Evolutionary conservation across 208 protist species (phyloP).

Genomic region (Lotmaria passim): DNA sequence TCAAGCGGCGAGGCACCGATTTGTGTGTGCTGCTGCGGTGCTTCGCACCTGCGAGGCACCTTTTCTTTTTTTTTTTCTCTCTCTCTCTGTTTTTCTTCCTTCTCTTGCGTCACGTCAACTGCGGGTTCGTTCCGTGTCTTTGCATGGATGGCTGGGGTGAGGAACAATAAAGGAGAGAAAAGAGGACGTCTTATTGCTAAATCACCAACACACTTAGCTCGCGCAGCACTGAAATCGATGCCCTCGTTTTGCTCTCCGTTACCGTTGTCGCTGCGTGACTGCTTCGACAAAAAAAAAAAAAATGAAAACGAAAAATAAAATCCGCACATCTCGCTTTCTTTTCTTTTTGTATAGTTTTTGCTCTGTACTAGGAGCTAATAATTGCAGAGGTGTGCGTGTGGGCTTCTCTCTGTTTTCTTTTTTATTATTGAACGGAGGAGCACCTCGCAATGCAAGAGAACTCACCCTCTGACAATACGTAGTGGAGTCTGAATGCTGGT

Average conservation of each 20-base stretch:
- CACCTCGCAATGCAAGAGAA: not conserved
- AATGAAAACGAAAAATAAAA: conserved; percentile 22
- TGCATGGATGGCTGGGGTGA: not conserved
- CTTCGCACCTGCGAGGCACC: not conserved
- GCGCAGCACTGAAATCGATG: not conserved
- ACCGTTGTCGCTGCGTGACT: not conserved
- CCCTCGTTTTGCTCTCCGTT: not conserved
- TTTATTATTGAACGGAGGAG: not conserved
- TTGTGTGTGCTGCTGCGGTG: not conserved
- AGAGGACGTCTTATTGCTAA: no score
- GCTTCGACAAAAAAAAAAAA: not conserved
- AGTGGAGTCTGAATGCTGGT: conserved; percentile 16
- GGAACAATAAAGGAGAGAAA: not conserved
- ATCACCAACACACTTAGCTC: no score
- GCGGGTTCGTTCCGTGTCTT: not conserved
- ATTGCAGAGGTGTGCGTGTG: conserved; percentile 14
- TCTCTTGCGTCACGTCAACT: not conserved
- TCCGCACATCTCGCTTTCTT: not conserved
- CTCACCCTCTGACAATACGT: not conserved
- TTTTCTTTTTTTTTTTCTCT: not conserved
- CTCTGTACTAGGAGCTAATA: conserved; percentile 5
- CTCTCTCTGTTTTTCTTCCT: not conserved
- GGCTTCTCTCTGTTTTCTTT: conserved; percentile 7
- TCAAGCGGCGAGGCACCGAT: not conserved
- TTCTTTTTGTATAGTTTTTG: conserved; percentile 22